A percentile compares a stretch with the other conserved stretches of the same genome.
Conservation (phyloP, 1,284 basidiomycete species). For the Ustilago sp. region DNA sequence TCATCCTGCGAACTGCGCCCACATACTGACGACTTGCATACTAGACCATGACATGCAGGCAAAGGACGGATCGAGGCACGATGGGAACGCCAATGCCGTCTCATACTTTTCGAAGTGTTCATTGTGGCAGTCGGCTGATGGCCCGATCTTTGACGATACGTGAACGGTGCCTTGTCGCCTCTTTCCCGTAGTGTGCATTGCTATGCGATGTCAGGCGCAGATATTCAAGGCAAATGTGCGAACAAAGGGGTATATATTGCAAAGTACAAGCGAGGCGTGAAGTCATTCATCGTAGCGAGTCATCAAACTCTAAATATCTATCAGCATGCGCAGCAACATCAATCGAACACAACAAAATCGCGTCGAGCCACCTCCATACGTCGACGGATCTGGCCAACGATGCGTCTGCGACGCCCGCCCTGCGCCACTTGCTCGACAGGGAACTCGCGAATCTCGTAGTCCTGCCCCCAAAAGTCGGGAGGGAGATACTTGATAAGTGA, state of each 20-base stretch:
- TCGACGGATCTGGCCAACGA: conserved; percentile 62
- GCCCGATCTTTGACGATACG: background rate
- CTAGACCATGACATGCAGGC: too few relatives aligned
- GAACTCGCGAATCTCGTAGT: conserved; percentile 62
- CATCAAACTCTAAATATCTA: background rate
- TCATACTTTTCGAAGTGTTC: too few relatives aligned
- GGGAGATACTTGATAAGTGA: conserved; percentile 58
- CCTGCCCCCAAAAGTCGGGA: conserved; percentile 59
- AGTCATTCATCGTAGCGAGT: background rate
- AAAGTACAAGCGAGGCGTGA: background rate
- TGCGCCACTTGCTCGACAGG: conserved; percentile 61
- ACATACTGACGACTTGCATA: background rate
- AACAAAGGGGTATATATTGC: conserved; percentile 1
- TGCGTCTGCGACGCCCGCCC: conserved; percentile 54
- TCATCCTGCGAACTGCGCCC: background rate
- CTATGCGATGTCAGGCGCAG: background rate
- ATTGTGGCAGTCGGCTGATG: background rate
- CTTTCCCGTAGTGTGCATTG: background rate
- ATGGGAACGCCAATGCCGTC: too few relatives aligned
- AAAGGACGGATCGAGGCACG: too few relatives aligned
- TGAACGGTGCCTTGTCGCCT: background rate
- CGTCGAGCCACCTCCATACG: conserved; percentile 63
- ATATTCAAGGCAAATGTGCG: background rate
- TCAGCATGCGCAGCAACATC: background rate
- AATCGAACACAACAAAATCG: conserved; percentile 64